Conservation (phyloP, 1,139 yeast genomes). For the Protomyces lactucae-debilis region DNA sequence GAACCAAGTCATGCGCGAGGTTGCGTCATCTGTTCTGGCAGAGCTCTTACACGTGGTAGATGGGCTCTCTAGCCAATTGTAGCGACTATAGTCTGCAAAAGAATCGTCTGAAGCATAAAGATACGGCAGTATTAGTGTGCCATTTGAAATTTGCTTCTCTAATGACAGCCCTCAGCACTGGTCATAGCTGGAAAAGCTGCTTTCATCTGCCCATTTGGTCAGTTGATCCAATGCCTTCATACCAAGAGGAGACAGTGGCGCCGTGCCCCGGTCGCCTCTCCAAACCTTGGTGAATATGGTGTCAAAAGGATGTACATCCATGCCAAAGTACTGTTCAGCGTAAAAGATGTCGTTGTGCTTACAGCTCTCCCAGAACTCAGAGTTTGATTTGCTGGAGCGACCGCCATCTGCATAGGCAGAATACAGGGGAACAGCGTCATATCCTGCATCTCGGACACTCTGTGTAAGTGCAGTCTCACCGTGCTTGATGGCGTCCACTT, state of each 20-base stretch:
- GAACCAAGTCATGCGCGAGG: no score
- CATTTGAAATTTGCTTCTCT: no score
- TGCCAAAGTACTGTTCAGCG: neutral
- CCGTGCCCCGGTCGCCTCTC: neutral
- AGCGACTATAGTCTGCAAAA: no score
- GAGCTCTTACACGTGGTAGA: no score
- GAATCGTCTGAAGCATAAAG: no score
- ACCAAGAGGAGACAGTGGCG: neutral
- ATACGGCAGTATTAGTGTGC: no score
- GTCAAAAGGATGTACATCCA: slow-evolving; percentile 21
- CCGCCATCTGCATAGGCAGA: neutral
- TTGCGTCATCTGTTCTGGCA: no score
- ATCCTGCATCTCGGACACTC: slow-evolving; percentile 14
- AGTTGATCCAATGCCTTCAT: neutral
- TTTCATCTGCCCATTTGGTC: slow-evolving; percentile 11
- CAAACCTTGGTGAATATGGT: slow-evolving; percentile 4
- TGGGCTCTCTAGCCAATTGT: no score
- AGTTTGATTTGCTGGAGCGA: neutral
- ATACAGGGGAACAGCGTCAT: slow-evolving; percentile 14
- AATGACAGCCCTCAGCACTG: neutral
- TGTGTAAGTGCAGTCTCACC: slow-evolving; percentile 7
- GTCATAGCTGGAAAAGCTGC: slow-evolving; percentile 18
- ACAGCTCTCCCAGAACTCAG: slow-evolving; percentile 2
- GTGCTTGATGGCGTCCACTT: neutral
- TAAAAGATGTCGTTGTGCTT: slow-evolving; percentile 4